Evolutionary conservation across 345 rosid species (phyloP).

Genomic region (Lumnitzera racemosa): DNA sequence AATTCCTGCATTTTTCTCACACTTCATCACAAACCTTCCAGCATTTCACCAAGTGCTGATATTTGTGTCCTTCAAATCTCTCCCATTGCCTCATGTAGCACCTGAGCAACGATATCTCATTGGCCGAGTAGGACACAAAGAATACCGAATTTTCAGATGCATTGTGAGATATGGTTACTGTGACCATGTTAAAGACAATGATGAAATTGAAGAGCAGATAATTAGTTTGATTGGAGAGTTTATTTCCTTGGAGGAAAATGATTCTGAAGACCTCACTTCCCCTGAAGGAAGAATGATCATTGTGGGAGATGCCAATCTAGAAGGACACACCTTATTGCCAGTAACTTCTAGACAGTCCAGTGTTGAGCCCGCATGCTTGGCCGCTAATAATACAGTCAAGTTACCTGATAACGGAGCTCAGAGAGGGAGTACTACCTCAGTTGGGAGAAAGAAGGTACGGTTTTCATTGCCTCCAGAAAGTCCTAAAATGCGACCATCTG

Average conservation of each 20-base stretch:
- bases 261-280: conserved; percentile 16
- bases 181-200: conserved; percentile 31
- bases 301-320: conserved; percentile 15
- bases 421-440: not conserved
- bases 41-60: conserved; percentile 55
- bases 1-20: conserved; percentile 57
- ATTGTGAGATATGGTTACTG: conserved; percentile 52
- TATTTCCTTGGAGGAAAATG: conserved; percentile 43
- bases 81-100: conserved; percentile 37
- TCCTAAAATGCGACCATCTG: conserved; percentile 18
- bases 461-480: conserved; percentile 35
- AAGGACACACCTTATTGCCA: conserved; percentile 24
- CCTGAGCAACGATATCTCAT: conserved; percentile 30
- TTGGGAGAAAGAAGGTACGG: conserved; percentile 32
- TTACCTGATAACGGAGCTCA: not conserved
- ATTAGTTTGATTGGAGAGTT: conserved; percentile 43
- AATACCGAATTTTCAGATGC: conserved; percentile 41
- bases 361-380: not conserved
- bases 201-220: conserved; percentile 52
- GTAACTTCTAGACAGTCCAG: conserved; percentile 7
- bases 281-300: conserved; percentile 38
- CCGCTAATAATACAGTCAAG: not conserved
- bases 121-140: conserved; percentile 42
- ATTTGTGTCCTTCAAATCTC: conserved; percentile 58
- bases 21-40: conserved; percentile 50